Percentiles rank a stretch among this genome's conserved stretches.
phyloP scores from a whole-genome alignment of 306 rosid species.

The Vicia faba region DNA sequence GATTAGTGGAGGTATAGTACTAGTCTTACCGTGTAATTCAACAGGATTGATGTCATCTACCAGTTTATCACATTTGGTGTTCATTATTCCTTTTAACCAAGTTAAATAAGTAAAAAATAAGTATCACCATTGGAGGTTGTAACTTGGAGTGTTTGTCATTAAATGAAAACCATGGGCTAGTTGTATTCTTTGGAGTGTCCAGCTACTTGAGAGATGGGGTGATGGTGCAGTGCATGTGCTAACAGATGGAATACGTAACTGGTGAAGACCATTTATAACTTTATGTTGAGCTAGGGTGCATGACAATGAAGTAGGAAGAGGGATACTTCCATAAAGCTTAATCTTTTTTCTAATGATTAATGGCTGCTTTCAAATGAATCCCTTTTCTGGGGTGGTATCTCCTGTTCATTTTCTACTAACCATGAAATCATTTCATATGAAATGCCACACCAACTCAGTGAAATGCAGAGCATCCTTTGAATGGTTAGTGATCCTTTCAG shows the following conservation, averaged over 20 bases:
- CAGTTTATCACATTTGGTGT: constrained; percentile 1
- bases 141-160: background rate
- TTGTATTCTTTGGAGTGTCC: background rate
- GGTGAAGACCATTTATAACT: background rate
- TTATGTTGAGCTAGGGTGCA: constrained; percentile 4
- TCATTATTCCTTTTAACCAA: background rate
- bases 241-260: constrained; percentile 5
- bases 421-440: background rate
- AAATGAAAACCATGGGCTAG: background rate
- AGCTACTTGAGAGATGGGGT: background rate
- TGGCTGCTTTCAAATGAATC: constrained; percentile 5
- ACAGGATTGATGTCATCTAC: background rate
- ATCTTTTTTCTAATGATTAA: background rate
- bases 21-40: background rate
- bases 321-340: constrained; percentile 7
- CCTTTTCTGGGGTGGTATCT: background rate
- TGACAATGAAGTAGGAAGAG: constrained; percentile 1
- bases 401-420: background rate
- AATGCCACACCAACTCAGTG: background rate
- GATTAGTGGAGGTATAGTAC: background rate
- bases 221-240: constrained; percentile 3
- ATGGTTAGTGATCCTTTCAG: background rate
- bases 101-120: background rate
- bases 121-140: background rate
- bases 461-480: background rate